Evolutionary conservation across 257 asterid species (phyloP).

Genomic region (Nicotiana tomentosiformis): DNA sequence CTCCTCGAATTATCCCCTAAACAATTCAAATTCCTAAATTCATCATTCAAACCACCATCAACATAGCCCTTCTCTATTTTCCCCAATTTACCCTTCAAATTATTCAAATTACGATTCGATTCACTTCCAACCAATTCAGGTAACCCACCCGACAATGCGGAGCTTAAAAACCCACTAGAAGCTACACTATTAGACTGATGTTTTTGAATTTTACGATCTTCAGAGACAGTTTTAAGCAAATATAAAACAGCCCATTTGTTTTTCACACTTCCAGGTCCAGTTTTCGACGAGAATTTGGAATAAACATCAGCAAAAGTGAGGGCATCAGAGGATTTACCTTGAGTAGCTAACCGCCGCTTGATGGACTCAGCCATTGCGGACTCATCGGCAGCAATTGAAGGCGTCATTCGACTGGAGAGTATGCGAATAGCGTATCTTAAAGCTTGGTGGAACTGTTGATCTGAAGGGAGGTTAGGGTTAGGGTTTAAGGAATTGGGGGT

Average conservation of each 20-base stretch:
- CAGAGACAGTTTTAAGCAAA: conserved; percentile 82
- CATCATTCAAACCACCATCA: conserved; percentile 30
- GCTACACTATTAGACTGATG: conserved; percentile 27
- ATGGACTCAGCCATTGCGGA: conserved; percentile 87
- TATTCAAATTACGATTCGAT: conserved; percentile 19
- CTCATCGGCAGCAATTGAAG: conserved; percentile 64
- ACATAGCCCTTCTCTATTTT: conserved; percentile 30
- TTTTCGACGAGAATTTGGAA: conserved; percentile 56
- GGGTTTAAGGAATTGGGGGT: conserved; percentile 16
- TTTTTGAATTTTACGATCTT: conserved; percentile 52
- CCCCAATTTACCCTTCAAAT: conserved; percentile 21
- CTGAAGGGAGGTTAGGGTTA: conserved; percentile 38
- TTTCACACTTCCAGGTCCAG: conserved; percentile 69
- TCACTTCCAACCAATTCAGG: conserved; percentile 47
- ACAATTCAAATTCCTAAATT: conserved; percentile 36
- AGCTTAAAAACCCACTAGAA: conserved; percentile 46
- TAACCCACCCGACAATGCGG: conserved; percentile 69
- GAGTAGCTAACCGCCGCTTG: conserved; percentile 81
- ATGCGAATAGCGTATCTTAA: conserved; percentile 78
- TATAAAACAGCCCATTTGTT: conserved; percentile 93
- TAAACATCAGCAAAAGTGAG: conserved; percentile 79
- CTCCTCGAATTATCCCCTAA: conserved; percentile 32
- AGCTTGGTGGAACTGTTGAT: conserved; percentile 54
- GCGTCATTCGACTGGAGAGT: conserved; percentile 85
- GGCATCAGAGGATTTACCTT: conserved; percentile 96